Base-by-base conservation (phyloP, 2,329 filamentous ascomycete genomes). In the Penicillium capsulatum region DNA sequence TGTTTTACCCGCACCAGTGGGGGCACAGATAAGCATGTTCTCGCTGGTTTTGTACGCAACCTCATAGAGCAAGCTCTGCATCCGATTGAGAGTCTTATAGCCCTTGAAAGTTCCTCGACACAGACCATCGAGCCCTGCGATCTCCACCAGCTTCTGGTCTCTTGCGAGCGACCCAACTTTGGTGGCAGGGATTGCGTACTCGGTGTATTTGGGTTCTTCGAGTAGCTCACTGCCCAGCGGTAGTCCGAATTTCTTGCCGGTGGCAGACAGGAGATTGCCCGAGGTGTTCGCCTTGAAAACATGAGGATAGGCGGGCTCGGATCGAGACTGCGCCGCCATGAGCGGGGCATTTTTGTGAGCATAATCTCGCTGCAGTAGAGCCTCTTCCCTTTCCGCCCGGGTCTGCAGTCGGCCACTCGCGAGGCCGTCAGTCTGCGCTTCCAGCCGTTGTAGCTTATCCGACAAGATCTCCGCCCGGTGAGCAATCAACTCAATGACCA, bases 21-120 rank as follows among this genome's bases (percentile, higher is more conserved):
- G 92, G 15, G 92, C 92, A 65, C 92, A 98, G 44, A 98, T 94
- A 36, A 98, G 79, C 91, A 98, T 96, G 54, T 98, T 98, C 67
- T 98, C 92, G 58, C 82, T 95, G 2, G 88, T 96, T 62, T 84
- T 87, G 68, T 98, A 97, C 0, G 90, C 92, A 4, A 98, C 87
- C 1, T 89, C 89, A 57, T 95, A 95, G 0, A 97, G 86, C 33
- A 98, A 73, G 62, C 90, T 97, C 69, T 98, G 92, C 94, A 98
- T 98, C 17, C 94, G 84, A 59, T 98, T 98, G 44, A 98, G 76
- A 3, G 85, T 70, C 66, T 90, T 91, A 72, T 98, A 98, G 0
- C 90, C 90, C 59, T 84, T 86, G 70, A 98, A 98, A 0, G 92
- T 98, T n/a, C 79, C 80, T 45, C 80, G 78, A 55, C 92, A 98